A percentile compares a stretch with the other conserved stretches of the same genome.
Conservation (phyloP, 352 stramenopile species). For the Globisporangium lucens region DNA sequence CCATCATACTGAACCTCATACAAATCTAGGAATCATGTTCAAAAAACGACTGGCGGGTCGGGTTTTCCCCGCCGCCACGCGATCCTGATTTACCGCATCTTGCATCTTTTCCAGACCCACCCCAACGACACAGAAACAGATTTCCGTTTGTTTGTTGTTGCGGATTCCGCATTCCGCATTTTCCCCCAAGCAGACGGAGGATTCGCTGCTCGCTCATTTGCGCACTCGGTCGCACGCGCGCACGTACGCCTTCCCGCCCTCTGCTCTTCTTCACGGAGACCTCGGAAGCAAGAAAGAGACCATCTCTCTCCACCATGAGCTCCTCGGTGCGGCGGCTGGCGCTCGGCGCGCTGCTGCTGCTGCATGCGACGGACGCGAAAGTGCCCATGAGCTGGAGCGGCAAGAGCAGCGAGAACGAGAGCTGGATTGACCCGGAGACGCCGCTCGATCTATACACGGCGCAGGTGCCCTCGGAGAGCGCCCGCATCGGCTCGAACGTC, state of each 20-base stretch:
- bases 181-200: constrained; percentile 1
- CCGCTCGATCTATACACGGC: constrained; percentile 44
- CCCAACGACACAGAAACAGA: neutral
- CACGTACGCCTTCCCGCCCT: neutral
- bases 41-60: neutral
- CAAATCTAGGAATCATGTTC: neutral
- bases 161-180: neutral
- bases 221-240: constrained; percentile 10
- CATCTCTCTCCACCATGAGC: constrained; percentile 5
- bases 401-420: constrained; percentile 39
- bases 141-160: neutral
- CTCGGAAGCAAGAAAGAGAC: neutral
- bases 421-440: constrained; percentile 84
- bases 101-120: neutral
- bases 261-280: neutral
- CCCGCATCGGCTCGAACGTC: constrained; percentile 25
- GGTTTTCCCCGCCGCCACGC: neutral
- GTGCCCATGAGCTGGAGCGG: constrained; percentile 25
- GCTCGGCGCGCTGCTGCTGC: constrained; percentile 19
- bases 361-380: constrained; percentile 18
- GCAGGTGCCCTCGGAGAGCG: constrained; percentile 38
- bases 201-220: constrained; percentile 14
- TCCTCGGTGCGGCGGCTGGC: constrained; percentile 21
- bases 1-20: neutral
- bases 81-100: neutral